Percentiles rank a stretch among this genome's conserved stretches.
These are phyloP conservation scores for Brassica incana DNA, from an alignment of 345 rosid species.

Conservation along the genomic window DNA sequence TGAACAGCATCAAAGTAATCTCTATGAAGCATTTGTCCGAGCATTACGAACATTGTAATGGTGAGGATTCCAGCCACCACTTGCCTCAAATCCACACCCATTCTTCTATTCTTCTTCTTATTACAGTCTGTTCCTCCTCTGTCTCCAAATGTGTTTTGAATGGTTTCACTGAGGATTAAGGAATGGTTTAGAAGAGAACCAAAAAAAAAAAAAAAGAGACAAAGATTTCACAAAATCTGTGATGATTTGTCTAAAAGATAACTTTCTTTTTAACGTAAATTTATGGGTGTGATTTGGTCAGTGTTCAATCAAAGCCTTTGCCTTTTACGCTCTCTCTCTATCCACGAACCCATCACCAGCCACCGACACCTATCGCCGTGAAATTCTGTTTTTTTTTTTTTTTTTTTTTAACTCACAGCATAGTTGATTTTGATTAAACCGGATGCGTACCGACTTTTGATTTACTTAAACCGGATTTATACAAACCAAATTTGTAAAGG, in stretches of 20 bases:
- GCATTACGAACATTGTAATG: conserved; percentile 94
- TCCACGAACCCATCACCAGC: not conserved
- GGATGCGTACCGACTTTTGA: not conserved
- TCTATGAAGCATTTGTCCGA: conserved; percentile 94
- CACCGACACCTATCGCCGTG: not conserved
- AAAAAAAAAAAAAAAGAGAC: not conserved
- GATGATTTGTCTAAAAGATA: not conserved
- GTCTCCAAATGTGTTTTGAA: not conserved
- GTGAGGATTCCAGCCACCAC: conserved; percentile 91
- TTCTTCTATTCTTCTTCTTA: not conserved
- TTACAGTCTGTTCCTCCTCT: not conserved
- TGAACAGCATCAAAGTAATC: conserved; percentile 73
- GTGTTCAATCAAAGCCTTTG: not conserved
- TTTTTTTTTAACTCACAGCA: no score
- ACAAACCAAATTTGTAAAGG: not conserved
- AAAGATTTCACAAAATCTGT: not conserved
- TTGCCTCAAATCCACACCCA: conserved; percentile 96
- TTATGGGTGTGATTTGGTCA: not conserved
- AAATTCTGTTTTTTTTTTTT: not conserved
- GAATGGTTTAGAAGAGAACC: not conserved
- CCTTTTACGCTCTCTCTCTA: not conserved
- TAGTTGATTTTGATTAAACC: not conserved
- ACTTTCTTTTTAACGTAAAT: not conserved
- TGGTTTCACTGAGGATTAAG: not conserved
- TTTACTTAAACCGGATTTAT: not conserved